Conservation (phyloP, 768 basidiomycete species). For the Trametes meyenii region DNA sequence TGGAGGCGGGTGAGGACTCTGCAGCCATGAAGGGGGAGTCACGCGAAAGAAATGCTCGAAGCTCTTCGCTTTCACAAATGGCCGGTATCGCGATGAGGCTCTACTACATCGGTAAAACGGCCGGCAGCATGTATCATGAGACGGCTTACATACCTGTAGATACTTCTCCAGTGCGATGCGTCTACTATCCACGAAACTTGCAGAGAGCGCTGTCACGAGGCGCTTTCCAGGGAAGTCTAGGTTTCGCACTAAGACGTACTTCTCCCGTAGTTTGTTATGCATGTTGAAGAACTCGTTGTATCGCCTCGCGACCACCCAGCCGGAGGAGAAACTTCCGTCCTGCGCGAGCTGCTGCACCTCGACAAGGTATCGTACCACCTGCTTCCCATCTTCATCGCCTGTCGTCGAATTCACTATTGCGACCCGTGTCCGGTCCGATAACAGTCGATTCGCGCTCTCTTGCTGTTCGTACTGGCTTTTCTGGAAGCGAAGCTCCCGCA, state of each 20-base stretch:
- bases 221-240: conserved; percentile 94
- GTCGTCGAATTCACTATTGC: conserved; percentile 82
- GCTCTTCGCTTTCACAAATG: conserved; percentile 81
- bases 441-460: conserved; percentile 84
- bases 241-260: conserved; percentile 61
- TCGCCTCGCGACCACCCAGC: conserved; percentile 91
- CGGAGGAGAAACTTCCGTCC: conserved; percentile 78
- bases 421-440: conserved; percentile 84
- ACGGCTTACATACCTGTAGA: conserved; percentile 63
- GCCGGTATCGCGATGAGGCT: conserved; percentile 70
- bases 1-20: conserved; percentile 40
- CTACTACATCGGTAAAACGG: conserved; percentile 40
- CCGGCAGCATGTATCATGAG: too few species aligned
- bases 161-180: conserved; percentile 84
- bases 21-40: conserved; percentile 81
- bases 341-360: conserved; percentile 87
- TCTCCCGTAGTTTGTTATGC: conserved; percentile 84
- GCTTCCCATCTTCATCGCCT: conserved; percentile 84
- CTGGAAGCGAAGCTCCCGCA: conserved; percentile 86
- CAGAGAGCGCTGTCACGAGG: conserved; percentile 85
- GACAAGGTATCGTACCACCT: conserved; percentile 89
- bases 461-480: conserved; percentile 93
- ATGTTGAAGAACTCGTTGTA: conserved; percentile 95
- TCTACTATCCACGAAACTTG: conserved; percentile 85
- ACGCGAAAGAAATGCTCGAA: conserved; percentile 84